These are phyloP conservation scores for Saccharomycopsis fibuligera DNA, from an alignment of 805 yeast species.

Conservation along the genomic window DNA sequence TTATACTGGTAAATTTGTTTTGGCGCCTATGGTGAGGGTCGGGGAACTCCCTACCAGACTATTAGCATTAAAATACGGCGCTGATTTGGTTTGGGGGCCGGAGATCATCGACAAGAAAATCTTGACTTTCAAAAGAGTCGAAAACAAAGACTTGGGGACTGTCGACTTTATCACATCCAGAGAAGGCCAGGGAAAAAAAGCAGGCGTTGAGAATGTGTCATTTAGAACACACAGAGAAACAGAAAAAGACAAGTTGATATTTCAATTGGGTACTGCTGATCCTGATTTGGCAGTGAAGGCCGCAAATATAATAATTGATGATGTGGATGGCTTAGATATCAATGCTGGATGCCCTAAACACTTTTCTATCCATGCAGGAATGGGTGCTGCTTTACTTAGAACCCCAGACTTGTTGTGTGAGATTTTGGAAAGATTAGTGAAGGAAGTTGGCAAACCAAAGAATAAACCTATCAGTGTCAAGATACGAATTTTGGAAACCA, in stretches of 20 bases:
- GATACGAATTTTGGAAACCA: conserved; percentile 68
- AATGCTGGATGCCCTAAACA: conserved; percentile 98
- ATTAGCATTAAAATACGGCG: conserved; percentile 74
- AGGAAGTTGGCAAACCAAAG: conserved; percentile 71
- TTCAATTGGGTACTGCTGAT: conserved; percentile 86
- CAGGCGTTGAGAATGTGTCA: conserved; percentile 35
- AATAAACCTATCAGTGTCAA: conserved; percentile 84
- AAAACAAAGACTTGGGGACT: conserved; percentile 50
- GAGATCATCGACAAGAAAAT: conserved; percentile 88
- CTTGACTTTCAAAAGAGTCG: conserved; percentile 57
- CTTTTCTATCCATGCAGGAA: conserved; percentile 88
- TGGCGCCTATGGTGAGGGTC: conserved; percentile 96
- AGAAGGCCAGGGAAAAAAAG: conserved; percentile 31
- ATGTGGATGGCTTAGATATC: conserved; percentile 88
- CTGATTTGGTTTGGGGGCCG: conserved; percentile 93
- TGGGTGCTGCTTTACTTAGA: conserved; percentile 89
- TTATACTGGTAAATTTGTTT: conserved; percentile 70
- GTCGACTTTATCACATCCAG: conserved; percentile 47
- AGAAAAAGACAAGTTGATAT: conserved; percentile 66
- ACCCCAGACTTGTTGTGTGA: conserved; percentile 75
- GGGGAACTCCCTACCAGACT: conserved; percentile 91
- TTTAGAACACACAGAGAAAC: conserved; percentile 64
- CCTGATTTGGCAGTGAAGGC: conserved; percentile 86
- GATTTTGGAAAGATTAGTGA: conserved; percentile 64
- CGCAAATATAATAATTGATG: conserved; percentile 69